Percentiles rank a stretch among this genome's conserved stretches.
These are phyloP conservation scores for Euphorbia schlechtendalii DNA, from an alignment of 441 rosid species.

Conservation along the genomic window DNA sequence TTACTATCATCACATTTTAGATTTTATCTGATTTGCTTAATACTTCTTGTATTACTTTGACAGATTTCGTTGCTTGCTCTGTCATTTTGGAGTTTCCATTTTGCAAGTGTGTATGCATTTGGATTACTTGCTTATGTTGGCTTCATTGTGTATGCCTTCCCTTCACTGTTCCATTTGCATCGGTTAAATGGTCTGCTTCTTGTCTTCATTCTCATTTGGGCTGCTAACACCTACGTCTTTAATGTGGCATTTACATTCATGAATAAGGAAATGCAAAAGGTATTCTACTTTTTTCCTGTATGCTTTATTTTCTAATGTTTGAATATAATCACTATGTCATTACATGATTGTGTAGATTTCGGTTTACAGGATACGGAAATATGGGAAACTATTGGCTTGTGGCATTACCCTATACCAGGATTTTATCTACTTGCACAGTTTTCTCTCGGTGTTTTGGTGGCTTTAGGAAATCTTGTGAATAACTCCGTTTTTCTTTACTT, in stretches of 20 bases:
- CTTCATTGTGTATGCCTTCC: conserved; percentile 78
- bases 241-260: conserved; percentile 83
- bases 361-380: conserved; percentile 80
- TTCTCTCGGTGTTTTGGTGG: conserved; percentile 89
- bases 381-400: conserved; percentile 96
- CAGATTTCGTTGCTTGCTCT: conserved; percentile 94
- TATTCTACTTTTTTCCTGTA: conserved; percentile 28
- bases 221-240: conserved; percentile 91
- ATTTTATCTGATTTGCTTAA: neutral
- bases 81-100: conserved; percentile 99
- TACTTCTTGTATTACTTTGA: conserved; percentile 19
- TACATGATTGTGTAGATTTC: conserved; percentile 15
- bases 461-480: conserved; percentile 95
- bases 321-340: neutral
- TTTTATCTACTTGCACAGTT: conserved; percentile 95
- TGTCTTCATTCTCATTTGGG: conserved; percentile 96
- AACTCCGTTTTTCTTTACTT: conserved; percentile 85
- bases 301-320: neutral
- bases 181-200: conserved; percentile 88
- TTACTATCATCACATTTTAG: neutral
- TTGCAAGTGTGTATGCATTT: conserved; percentile 92
- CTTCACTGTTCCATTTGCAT: conserved; percentile 86
- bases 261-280: conserved; percentile 73
- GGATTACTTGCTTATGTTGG: conserved; percentile 98
- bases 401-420: conserved; percentile 98